Base-by-base conservation (phyloP, 2,329 filamentous ascomycete genomes). In the Ploettnerulaceae sp. region DNA sequence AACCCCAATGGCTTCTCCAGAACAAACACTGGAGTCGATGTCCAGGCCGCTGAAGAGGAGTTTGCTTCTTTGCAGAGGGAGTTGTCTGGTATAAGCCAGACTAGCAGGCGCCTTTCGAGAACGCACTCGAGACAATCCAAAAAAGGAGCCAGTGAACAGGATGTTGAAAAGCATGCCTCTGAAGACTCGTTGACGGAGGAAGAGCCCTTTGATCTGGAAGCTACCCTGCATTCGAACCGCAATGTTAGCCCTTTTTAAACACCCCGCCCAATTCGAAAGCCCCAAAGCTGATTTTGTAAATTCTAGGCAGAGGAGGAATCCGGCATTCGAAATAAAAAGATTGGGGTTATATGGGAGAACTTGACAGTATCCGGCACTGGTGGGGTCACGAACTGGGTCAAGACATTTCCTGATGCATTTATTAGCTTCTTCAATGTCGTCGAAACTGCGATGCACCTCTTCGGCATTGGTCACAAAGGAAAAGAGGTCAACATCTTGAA, bases 291-390 rank as follows among this genome's bases (percentile, higher is more conserved):
- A 40, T 34, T 21, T n/a, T 47, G n/a, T 22, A n/a, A n/a, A n/a
- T n/a, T 9, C 5, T 15, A 55, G 44, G 83, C 87, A 7, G 85
- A 89, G 60, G 75, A 77, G 51, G 80, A 84, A 52, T 85, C 86
- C 5, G 89, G 89, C 1, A 94, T 94, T 66, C 82, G 81, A 50
- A 74, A 81, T 4, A 94, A 94, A 70, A 81, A 84, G 57, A 84
- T 89, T 49, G 85, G 86, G 22, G 85, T 89, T 0, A 77, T 86
- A 52, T 94, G 87, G 86, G 79, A 93, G 44, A 74, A 76, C 14
- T 68, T 94, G 38, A 87, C 84, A 0, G 87, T 93, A 29, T 81
- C 78, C 62, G 88, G 88, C 11, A 77, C 83, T 53, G 84, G 86
- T 18, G 86, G 87, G 24, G 74, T 78, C 43, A 81, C 83, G 57